Conservation (phyloP, 306 rosid genomes). For the Astragalus membranaceus region DNA sequence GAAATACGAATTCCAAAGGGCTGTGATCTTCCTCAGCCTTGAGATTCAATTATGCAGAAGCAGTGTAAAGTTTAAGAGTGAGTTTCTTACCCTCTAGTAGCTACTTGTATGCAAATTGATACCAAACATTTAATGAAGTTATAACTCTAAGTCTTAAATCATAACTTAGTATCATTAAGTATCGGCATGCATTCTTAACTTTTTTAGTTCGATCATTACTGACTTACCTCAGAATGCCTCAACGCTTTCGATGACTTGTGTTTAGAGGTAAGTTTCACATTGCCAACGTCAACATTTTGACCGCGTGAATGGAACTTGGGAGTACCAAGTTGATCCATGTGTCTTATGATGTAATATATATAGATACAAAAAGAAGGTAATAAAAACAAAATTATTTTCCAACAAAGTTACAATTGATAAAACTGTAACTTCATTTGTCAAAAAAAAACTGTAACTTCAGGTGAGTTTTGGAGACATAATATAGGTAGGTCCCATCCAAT, state of each 20-base stretch:
- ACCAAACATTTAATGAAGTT: slow-evolving; percentile 13
- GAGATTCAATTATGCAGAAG: slow-evolving; percentile 23
- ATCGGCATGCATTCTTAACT: background rate
- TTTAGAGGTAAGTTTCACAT: too few species aligned
- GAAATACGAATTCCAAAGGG: slow-evolving; percentile 66
- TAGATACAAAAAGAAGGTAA: too few species aligned
- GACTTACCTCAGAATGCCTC: too few species aligned
- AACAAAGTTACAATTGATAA: too few species aligned
- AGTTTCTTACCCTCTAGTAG: slow-evolving; percentile 26
- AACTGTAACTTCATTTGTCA: too few species aligned
- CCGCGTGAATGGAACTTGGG: too few species aligned
- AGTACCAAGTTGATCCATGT: too few species aligned
- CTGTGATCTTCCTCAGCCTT: slow-evolving; percentile 33
- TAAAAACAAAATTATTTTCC: too few species aligned
- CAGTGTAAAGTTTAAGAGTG: slow-evolving; percentile 31
- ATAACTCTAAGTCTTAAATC: slow-evolving; percentile 1
- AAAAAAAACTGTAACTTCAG: background rate
- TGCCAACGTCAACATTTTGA: too few species aligned
- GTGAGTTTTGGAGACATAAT: background rate
- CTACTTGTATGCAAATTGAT: slow-evolving; percentile 23
- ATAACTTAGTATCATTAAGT: slow-evolving; percentile 6
- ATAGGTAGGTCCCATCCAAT: background rate
- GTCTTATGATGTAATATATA: too few species aligned
- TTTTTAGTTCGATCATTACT: too few species aligned
- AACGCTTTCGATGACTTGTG: too few species aligned